Evolutionary conservation across 163 green algal genomes (phyloP).

Genomic region (Scenedesmus sp.): DNA sequence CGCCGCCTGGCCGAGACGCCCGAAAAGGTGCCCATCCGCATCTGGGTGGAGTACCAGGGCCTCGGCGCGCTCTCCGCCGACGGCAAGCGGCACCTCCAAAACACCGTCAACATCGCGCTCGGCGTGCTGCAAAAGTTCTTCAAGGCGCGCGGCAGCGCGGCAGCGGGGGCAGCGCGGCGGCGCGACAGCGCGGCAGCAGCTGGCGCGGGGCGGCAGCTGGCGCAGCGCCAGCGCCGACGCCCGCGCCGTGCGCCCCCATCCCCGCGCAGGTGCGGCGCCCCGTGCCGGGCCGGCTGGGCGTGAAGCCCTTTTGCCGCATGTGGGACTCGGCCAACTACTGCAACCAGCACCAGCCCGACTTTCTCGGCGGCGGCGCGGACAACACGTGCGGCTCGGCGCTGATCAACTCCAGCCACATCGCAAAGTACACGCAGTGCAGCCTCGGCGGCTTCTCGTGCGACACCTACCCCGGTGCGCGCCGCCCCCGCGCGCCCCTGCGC

Average conservation of each 20-base stretch:
- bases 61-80: neutral
- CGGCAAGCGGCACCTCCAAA: constrained; percentile 1
- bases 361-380: constrained; percentile 18
- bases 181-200: neutral
- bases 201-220: neutral
- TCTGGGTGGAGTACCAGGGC: constrained; percentile 49
- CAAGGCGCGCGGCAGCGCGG: constrained; percentile 9
- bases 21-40: constrained; percentile 25
- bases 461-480: constrained; percentile 27
- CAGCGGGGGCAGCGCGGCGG: neutral
- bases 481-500: no score
- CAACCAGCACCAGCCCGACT: constrained; percentile 40
- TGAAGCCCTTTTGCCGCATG: constrained; percentile 35
- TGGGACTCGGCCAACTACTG: constrained; percentile 42
- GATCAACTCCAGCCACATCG: constrained; percentile 44
- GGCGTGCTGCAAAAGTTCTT: constrained; percentile 47
- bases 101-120: constrained; percentile 43
- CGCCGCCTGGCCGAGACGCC: neutral
- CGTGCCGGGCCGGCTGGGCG: constrained; percentile 9
- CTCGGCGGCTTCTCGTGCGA: constrained; percentile 37
- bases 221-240: no score
- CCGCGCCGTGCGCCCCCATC: neutral
- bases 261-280: constrained; percentile 22
- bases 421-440: constrained; percentile 38
- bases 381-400: constrained; percentile 27